phyloP scores from a whole-genome alignment of 1,284 basidiomycete genomes.

The Ustilago shanxiensis region DNA sequence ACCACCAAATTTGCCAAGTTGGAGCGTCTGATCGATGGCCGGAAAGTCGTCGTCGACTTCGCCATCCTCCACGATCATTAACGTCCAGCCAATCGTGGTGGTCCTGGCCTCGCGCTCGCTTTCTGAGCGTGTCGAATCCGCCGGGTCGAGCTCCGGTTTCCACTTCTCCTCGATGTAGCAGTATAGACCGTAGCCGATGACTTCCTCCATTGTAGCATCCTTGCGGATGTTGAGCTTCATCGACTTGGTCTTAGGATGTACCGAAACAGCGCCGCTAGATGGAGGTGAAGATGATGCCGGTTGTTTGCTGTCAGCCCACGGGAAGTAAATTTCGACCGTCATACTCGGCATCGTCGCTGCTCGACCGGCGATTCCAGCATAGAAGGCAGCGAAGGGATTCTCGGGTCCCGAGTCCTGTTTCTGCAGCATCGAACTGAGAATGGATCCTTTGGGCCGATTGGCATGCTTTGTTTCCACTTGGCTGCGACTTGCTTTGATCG shows the following conservation, averaged over 20 bases:
- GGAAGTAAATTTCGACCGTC: slow-evolving; percentile 86
- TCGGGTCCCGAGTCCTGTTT: slow-evolving; percentile 50
- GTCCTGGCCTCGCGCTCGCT: slow-evolving; percentile 76
- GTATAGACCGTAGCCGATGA: slow-evolving; percentile 92
- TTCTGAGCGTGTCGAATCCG: slow-evolving; percentile 62
- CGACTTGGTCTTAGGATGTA: slow-evolving; percentile 64
- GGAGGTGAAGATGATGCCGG: slow-evolving; percentile 29
- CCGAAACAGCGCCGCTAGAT: slow-evolving; percentile 49
- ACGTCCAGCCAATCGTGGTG: slow-evolving; percentile 88
- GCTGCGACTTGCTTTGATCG: slow-evolving; percentile 35
- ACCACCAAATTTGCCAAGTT: slow-evolving; percentile 88
- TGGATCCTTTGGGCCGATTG: slow-evolving; percentile 43
- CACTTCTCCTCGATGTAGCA: slow-evolving; percentile 89
- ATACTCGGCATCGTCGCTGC: slow-evolving; percentile 71
- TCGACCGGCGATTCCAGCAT: slow-evolving; percentile 71
- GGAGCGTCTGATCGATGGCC: slow-evolving; percentile 87
- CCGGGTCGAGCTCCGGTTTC: slow-evolving; percentile 78
- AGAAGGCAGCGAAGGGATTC: slow-evolving; percentile 72
- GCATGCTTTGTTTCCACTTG: slow-evolving; percentile 50
- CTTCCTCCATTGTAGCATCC: slow-evolving; percentile 93
- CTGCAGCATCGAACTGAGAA: slow-evolving; percentile 48
- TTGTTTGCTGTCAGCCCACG: slow-evolving; percentile 75
- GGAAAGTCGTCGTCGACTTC: slow-evolving; percentile 99
- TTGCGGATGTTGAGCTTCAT: slow-evolving; percentile 78
- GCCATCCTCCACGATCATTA: slow-evolving; percentile 95